A percentile compares a stretch with the other conserved stretches of the same genome.
Evolutionary conservation across 495 filamentous ascomycete genomes (phyloP).

Genomic region (Podospora fimiseda): DNA sequence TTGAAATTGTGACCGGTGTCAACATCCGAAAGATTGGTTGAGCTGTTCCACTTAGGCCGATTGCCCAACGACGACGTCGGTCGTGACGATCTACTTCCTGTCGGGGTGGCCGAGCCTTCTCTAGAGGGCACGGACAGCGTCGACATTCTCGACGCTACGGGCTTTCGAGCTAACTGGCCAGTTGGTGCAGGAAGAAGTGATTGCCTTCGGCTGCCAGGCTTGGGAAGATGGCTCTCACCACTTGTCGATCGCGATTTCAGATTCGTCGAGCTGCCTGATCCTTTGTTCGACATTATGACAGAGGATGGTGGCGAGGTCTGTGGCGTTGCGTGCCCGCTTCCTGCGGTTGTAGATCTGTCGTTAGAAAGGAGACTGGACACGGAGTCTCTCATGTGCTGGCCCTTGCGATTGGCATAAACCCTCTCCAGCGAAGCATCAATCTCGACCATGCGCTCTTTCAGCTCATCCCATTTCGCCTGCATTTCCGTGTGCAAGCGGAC

Average conservation of each 20-base stretch:
- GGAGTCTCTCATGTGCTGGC: conserved; percentile 81
- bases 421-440: conserved; percentile 72
- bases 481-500: conserved; percentile 76
- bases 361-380: conserved; percentile 86
- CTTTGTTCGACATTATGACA: conserved; percentile 59
- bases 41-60: conserved; percentile 75
- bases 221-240: conserved; percentile 34
- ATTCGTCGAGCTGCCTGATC: conserved; percentile 37
- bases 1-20: conserved; percentile 66
- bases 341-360: conserved; percentile 69
- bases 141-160: conserved; percentile 32
- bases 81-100: conserved; percentile 43
- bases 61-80: conserved; percentile 44
- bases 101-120: conserved; percentile 51
- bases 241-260: conserved; percentile 37
- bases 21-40: conserved; percentile 62
- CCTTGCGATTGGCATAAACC: conserved; percentile 54
- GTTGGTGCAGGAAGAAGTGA: conserved; percentile 25
- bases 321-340: conserved; percentile 70
- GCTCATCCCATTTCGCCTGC: conserved; percentile 65
- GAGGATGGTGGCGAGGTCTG: conserved; percentile 89
- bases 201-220: conserved; percentile 34
- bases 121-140: conserved; percentile 38
- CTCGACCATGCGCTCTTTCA: conserved; percentile 68
- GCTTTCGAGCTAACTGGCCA: conserved; percentile 20